A percentile compares a stretch with the other conserved stretches of the same genome.
Conservation (phyloP, 176 grass and related monocot genomes). For the sorghum (Sorghum bicolor) region Sorghum_bicolor_NCBIv3 NC_012879.2:56532001-56532500, state of each 20-base stretch:
- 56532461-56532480: background rate
- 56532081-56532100: too few species aligned
- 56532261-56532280: background rate
- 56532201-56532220: too few species aligned
- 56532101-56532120: too few species aligned
- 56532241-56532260: background rate
- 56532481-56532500: background rate
- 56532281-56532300: background rate
- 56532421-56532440: background rate
- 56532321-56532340: background rate
- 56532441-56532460: background rate
- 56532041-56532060: too few species aligned
- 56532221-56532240: too few species aligned
- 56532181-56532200: too few species aligned
- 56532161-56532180: too few species aligned
- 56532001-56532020: too few species aligned
- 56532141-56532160: too few species aligned
- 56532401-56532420: background rate
- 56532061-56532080: too few species aligned
- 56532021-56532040: too few species aligned
- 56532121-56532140: too few species aligned
- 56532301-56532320: background rate
- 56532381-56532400: background rate
- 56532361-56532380: constrained; percentile 23
- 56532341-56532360: constrained; percentile 5